Evolutionary conservation across 306 rosid species (phyloP).

Genomic region (Vicia villosa): DNA sequence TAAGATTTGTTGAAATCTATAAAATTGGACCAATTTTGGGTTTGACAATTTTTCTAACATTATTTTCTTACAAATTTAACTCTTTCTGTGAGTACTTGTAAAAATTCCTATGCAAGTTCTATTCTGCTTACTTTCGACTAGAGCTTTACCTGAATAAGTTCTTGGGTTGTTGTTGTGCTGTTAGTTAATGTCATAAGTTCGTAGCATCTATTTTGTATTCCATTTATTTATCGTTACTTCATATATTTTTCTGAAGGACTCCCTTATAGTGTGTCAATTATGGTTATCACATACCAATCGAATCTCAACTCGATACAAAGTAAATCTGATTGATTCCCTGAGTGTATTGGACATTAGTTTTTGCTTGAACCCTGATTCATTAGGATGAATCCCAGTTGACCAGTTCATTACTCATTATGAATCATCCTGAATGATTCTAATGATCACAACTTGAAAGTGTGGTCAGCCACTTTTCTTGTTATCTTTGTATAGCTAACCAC

Average conservation of each 20-base stretch:
- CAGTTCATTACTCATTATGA: not conserved
- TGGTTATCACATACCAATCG: not conserved
- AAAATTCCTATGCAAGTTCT: not conserved
- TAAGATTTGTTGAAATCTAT: not conserved
- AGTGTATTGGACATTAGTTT: not conserved
- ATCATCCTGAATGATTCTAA: not conserved
- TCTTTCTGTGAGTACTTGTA: not conserved
- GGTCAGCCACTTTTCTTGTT: not conserved
- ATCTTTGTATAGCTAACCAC: not conserved
- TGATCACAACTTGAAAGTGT: not conserved
- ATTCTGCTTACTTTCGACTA: not conserved
- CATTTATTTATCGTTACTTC: not conserved
- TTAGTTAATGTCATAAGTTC: not conserved
- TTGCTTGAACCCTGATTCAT: not conserved
- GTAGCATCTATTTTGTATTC: not conserved
- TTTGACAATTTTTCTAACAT: not conserved
- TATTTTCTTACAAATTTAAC: not conserved
- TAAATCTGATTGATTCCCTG: not conserved
- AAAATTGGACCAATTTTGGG: not conserved
- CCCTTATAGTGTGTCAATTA: not conserved
- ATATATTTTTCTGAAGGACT: conserved; percentile 1
- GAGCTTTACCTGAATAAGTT: not conserved
- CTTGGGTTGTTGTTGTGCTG: not conserved
- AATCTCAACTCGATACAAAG: not conserved
- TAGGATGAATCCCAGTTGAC: too few species aligned